A percentile compares a stretch with the other conserved stretches of the same genome.
Evolutionary conservation across 2,329 filamentous ascomycete species (phyloP).

Genomic region (Knoxdaviesia capensis): DNA sequence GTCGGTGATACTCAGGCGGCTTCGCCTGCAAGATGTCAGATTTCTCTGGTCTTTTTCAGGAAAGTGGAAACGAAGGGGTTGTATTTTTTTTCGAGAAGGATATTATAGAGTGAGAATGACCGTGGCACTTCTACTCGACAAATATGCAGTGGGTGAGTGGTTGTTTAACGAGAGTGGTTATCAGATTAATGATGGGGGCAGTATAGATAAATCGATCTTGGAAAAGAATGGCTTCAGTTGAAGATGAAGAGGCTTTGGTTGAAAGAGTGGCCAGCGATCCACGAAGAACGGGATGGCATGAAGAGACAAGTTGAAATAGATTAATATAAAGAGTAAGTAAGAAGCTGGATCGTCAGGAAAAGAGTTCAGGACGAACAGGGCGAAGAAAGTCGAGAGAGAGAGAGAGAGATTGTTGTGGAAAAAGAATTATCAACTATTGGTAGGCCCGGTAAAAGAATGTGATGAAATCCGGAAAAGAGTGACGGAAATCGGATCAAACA

Average conservation of each 20-base stretch:
- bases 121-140: constrained; percentile 2
- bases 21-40: too few relatives aligned
- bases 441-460: constrained; percentile 15
- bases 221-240: constrained; percentile 9
- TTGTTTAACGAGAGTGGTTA: constrained; percentile 1
- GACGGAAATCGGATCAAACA: constrained; percentile 21
- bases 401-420: constrained; percentile 12
- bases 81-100: too few relatives aligned
- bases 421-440: constrained; percentile 3
- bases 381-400: constrained; percentile 4
- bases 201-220: not conserved
- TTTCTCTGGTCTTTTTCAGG: too few relatives aligned
- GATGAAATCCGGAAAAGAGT: constrained; percentile 28
- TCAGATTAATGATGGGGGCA: constrained; percentile 1
- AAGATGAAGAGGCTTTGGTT: constrained; percentile 3
- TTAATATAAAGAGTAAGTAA: constrained; percentile 5
- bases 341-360: constrained; percentile 5
- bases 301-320: constrained; percentile 6
- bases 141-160: not conserved
- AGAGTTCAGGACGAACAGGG: constrained; percentile 9
- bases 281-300: not conserved
- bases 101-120: not conserved
- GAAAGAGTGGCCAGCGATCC: not conserved
- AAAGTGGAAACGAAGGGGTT: too few relatives aligned
- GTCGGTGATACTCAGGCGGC: too few relatives aligned